These are phyloP conservation scores for Globisporangium nunn DNA, from an alignment of 352 stramenopile species.

Conservation along the genomic window DNA sequence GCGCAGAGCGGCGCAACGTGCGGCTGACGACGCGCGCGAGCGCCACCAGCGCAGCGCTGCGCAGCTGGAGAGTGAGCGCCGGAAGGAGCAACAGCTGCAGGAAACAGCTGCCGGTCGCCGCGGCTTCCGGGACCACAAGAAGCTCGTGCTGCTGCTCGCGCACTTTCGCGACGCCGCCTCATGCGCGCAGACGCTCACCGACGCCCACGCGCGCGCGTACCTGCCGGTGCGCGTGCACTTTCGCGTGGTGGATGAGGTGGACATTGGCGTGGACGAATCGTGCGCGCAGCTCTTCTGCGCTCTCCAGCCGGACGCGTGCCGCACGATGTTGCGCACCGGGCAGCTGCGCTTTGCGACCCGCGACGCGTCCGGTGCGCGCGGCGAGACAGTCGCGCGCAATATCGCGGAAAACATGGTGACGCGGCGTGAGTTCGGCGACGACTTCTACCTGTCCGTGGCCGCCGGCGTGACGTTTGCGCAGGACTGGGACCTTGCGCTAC, in stretches of 20 bases:
- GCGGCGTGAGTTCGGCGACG: conserved; percentile 16
- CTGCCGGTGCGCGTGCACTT: conserved; percentile 45
- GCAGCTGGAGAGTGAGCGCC: conserved; percentile 14
- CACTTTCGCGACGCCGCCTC: conserved; percentile 49
- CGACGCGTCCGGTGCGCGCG: conserved; percentile 52
- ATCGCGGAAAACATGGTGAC: conserved; percentile 63
- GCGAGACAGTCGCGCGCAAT: conserved; percentile 41
- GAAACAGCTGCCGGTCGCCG: conserved; percentile 5
- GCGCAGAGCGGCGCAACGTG: conserved; percentile 16
- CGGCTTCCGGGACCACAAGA: conserved; percentile 61
- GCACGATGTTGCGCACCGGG: conserved; percentile 32
- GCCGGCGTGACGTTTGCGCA: conserved; percentile 55
- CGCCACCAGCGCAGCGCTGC: conserved; percentile 15
- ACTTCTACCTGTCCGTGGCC: conserved; percentile 79
- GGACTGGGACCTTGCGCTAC: conserved; percentile 63
- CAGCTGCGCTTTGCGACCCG: conserved; percentile 46
- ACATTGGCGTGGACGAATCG: conserved; percentile 43
- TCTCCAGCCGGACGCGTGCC: conserved; percentile 34
- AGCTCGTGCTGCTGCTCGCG: conserved; percentile 69
- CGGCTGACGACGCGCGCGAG: conserved; percentile 19
- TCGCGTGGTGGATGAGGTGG: conserved; percentile 68
- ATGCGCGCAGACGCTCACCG: conserved; percentile 48
- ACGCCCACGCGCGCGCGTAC: conserved; percentile 34
- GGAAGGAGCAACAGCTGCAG: conserved; percentile 1
- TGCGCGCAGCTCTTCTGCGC: conserved; percentile 63